These are phyloP conservation scores for Fusarium nematophilum DNA, from an alignment of 2,329 filamentous ascomycete species.

Conservation along the genomic window DNA sequence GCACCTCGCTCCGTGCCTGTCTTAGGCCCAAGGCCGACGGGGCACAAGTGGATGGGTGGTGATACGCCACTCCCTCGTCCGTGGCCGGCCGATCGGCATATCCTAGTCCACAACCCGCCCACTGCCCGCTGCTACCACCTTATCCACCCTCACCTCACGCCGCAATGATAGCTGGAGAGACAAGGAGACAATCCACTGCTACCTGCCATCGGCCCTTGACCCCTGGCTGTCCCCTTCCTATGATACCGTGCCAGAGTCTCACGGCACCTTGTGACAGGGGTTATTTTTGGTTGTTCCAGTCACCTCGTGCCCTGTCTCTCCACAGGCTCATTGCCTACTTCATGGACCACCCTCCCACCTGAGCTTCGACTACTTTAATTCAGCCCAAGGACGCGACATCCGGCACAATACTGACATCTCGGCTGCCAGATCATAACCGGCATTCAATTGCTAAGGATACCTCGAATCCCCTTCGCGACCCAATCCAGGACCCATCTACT, in stretches of 20 bases:
- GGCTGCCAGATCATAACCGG: background rate
- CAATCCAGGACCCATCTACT: too few species aligned
- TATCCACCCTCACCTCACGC: slow-evolving; percentile 17
- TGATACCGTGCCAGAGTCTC: slow-evolving; percentile 17
- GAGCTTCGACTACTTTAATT: slow-evolving; percentile 32
- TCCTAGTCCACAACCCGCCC: slow-evolving; percentile 16
- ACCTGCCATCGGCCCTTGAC: slow-evolving; percentile 32
- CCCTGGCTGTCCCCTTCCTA: slow-evolving; percentile 10
- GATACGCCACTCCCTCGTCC: too few species aligned
- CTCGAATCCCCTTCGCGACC: background rate
- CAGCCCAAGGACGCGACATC: slow-evolving; percentile 2
- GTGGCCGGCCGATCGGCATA: slow-evolving; percentile 18
- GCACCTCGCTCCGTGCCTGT: background rate
- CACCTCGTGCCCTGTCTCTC: slow-evolving; percentile 29
- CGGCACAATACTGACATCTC: background rate
- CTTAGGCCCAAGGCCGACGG: too few species aligned
- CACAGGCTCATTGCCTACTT: slow-evolving; percentile 6
- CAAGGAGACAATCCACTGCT: slow-evolving; percentile 4
- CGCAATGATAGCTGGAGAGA: slow-evolving; percentile 9
- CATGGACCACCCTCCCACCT: background rate
- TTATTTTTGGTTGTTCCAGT: slow-evolving; percentile 39
- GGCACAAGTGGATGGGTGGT: too few species aligned
- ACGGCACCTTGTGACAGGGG: slow-evolving; percentile 14
- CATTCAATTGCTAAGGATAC: background rate
- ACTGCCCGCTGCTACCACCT: slow-evolving; percentile 19